A percentile compares a stretch with the other conserved stretches of the same genome.
phyloP scores from a whole-genome alignment of 257 asterid species.

The Scutellaria galericulata region DNA sequence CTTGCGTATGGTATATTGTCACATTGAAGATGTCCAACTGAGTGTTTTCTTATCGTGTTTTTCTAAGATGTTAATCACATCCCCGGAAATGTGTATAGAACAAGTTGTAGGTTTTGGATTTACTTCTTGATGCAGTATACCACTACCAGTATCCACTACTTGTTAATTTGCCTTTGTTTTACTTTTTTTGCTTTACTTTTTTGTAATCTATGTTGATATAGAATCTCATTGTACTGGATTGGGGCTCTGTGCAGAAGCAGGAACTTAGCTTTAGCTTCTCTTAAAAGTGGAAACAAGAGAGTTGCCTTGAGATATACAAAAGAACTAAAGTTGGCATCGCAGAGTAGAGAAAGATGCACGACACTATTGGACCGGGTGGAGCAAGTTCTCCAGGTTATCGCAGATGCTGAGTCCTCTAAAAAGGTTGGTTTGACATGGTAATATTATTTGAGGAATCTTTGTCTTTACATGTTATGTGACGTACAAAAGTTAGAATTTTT shows the following conservation, averaged over 20 bases:
- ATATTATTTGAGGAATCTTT: conserved; percentile 12
- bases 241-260: conserved; percentile 58
- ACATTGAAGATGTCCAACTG: conserved; percentile 16
- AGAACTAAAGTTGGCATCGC: conserved; percentile 67
- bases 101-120: conserved; percentile 7
- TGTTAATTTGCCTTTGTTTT: neutral
- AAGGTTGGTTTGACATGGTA: conserved; percentile 54
- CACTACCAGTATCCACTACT: neutral
- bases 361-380: conserved; percentile 74
- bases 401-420: conserved; percentile 80
- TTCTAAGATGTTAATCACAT: conserved; percentile 9
- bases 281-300: conserved; percentile 60
- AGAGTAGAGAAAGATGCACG: conserved; percentile 76
- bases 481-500: neutral
- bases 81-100: conserved; percentile 4
- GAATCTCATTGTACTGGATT: conserved; percentile 10
- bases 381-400: conserved; percentile 65
- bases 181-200: neutral
- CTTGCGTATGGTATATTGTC: conserved; percentile 4
- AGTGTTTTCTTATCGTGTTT: conserved; percentile 1
- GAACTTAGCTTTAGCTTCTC: conserved; percentile 59
- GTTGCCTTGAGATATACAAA: conserved; percentile 67
- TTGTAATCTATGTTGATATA: neutral
- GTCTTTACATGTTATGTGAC: neutral
- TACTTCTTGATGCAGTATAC: conserved; percentile 3